Evolutionary conservation across 495 filamentous ascomycete species (phyloP), one percentile per base, ranked within the genome.

Genomic region (Xylaria intraflava): DNA sequence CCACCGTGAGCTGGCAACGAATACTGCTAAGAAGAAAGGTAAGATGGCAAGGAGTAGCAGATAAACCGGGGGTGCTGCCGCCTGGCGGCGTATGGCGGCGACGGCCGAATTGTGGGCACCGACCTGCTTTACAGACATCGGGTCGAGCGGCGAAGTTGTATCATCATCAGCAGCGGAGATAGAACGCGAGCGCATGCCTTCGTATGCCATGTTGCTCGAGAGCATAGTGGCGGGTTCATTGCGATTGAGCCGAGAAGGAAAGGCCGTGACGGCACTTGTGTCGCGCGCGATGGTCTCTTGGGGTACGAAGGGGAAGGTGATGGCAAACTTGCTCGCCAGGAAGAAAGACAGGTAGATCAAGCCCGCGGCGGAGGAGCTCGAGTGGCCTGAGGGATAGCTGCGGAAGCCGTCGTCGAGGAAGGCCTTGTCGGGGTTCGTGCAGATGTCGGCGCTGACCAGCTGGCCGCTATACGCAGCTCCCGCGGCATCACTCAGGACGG

Each of bases 381-480:
- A 65, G 57, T 84, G 81, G 58, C 87, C 87, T 43, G 83, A 87
- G 22, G 90, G 90, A 71, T 87, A 95, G 57, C 86, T 90, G 44
- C 84, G 81, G 64, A 95, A 95, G 1, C 89, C 90, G 65, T 95
- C 90, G 60, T 90, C 82, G 48, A 95, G 72, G n/a, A 84, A 71
- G 6, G 59, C 49, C 17, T 72, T 74, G 66, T 92, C 78, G 3
- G 79, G 73, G 54, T 84, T 81, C 3, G 75, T 83, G 71, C 90
- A 95, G 42, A 92, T 89, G 1, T 71, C 69, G 20, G 71, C 81
- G 43, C 78, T 81, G 12, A 84, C 83, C 29, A 94, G 69, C 56
- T 69, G 65, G 3, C 83, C 82, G 11, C 60, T 62, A 27, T 61
- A 64, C 35, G 62, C 78, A 4, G 67, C 56, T 0, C 62, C 55